Evolutionary conservation across 768 basidiomycete genomes (phyloP).

Genomic region (Panellus pusillus): DNA sequence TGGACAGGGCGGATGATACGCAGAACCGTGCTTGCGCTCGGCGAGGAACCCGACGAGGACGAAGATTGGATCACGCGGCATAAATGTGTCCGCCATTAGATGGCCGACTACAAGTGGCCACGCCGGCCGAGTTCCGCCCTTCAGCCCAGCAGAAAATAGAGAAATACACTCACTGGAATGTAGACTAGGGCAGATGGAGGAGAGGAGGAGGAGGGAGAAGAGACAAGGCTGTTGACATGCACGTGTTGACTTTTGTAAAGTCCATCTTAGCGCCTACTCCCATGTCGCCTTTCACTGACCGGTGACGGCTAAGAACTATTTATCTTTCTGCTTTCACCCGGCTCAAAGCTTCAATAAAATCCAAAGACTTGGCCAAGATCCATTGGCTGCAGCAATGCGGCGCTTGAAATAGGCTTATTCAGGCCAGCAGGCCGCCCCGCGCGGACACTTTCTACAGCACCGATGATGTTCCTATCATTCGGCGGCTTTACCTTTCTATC

Average conservation of each 20-base stretch:
- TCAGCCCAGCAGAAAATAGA: not conserved
- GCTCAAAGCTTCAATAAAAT: not conserved
- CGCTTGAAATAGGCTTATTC: too few species aligned
- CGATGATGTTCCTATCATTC: not conserved
- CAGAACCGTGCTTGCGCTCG: not conserved
- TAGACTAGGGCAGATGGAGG: not conserved
- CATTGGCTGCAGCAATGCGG: too few species aligned
- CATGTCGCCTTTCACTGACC: not conserved
- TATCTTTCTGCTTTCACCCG: too few species aligned
- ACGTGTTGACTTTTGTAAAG: constrained; percentile 24
- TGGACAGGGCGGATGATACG: not conserved
- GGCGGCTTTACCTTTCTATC: not conserved
- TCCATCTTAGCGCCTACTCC: not conserved
- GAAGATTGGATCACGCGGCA: not conserved
- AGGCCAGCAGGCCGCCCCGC: too few species aligned
- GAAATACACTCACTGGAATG: constrained; percentile 4
- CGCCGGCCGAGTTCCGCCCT: not conserved
- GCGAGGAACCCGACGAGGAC: not conserved
- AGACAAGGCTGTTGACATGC: constrained; percentile 9
- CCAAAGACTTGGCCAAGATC: too few species aligned
- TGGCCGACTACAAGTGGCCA: constrained; percentile 11
- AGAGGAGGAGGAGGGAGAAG: constrained; percentile 16
- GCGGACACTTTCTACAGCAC: not conserved
- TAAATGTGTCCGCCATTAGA: not conserved
- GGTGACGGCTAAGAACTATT: too few species aligned